Conservation (phyloP, 2,329 filamentous ascomycete species). For the Knufia fluminis region DNA sequence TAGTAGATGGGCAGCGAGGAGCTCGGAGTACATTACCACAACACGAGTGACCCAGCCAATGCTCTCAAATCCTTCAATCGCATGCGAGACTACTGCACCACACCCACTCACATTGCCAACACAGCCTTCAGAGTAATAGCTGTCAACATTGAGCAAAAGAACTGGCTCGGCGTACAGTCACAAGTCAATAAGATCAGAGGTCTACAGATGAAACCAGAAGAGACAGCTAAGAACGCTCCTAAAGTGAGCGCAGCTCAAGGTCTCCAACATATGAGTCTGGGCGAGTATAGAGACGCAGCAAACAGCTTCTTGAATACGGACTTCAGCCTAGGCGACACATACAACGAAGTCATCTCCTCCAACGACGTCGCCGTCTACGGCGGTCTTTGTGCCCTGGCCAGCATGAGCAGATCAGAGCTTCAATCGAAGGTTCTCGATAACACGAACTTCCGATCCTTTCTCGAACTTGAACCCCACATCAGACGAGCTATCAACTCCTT, state of each 20-base stretch:
- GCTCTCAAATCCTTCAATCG: slow-evolving; percentile 70
- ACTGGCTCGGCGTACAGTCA: slow-evolving; percentile 62
- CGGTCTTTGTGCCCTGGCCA: slow-evolving; percentile 78
- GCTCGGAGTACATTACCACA: slow-evolving; percentile 72
- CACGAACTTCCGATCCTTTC: slow-evolving; percentile 67
- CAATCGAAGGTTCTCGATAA: slow-evolving; percentile 72
- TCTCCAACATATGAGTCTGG: slow-evolving; percentile 49
- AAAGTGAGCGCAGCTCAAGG: slow-evolving; percentile 59
- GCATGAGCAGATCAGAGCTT: slow-evolving; percentile 71
- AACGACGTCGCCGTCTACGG: slow-evolving; percentile 93
- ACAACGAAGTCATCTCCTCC: slow-evolving; percentile 63
- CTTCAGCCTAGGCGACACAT: slow-evolving; percentile 46
- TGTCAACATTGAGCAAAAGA: slow-evolving; percentile 64
- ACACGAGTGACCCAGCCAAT: slow-evolving; percentile 61
- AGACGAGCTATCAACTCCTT: slow-evolving; percentile 84
- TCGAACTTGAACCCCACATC: slow-evolving; percentile 89
- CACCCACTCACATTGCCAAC: slow-evolving; percentile 71
- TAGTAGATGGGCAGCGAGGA: slow-evolving; percentile 87
- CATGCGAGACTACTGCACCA: slow-evolving; percentile 86
- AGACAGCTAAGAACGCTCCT: slow-evolving; percentile 46
- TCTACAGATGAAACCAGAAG: slow-evolving; percentile 46
- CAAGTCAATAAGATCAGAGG: slow-evolving; percentile 50
- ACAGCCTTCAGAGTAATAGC: slow-evolving; percentile 71
- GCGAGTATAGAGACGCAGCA: slow-evolving; percentile 59
- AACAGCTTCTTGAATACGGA: slow-evolving; percentile 59